These are phyloP conservation scores for Annulohypoxylon moriforme DNA, from an alignment of 495 filamentous ascomycete species.

Conservation along the genomic window DNA sequence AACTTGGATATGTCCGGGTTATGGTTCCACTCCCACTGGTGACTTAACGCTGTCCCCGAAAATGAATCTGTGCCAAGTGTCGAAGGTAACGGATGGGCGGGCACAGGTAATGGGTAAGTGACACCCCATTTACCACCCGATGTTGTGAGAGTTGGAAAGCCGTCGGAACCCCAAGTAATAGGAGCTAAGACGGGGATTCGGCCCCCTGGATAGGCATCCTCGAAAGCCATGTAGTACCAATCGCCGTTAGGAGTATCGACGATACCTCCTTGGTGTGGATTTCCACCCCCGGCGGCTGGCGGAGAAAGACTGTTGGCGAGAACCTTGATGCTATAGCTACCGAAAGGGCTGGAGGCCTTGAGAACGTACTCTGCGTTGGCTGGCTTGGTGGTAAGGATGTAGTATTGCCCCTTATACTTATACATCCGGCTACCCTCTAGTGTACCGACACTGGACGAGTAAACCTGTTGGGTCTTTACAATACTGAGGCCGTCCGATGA, in stretches of 20 bases:
- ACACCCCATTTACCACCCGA: conserved; percentile 1
- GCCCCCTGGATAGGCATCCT: conserved; percentile 8
- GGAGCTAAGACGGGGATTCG: conserved; percentile 3
- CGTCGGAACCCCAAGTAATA: conserved; percentile 9
- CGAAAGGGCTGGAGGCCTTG: conserved; percentile 10
- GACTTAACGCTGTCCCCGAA: neutral
- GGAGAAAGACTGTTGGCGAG: conserved; percentile 4
- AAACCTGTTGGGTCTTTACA: conserved; percentile 14
- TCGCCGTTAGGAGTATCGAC: conserved; percentile 12
- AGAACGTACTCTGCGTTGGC: conserved; percentile 5
- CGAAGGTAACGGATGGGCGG: neutral
- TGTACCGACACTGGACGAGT: conserved; percentile 2
- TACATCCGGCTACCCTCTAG: conserved; percentile 14
- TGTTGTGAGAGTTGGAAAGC: neutral
- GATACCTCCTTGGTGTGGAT: conserved; percentile 11
- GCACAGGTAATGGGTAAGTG: conserved; percentile 6
- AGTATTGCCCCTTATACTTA: conserved; percentile 6
- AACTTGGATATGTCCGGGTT: conserved; percentile 1
- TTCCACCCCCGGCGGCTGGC: conserved; percentile 4
- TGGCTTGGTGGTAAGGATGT: conserved; percentile 4
- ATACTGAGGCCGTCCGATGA: conserved; percentile 10
- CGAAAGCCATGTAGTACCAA: conserved; percentile 17
- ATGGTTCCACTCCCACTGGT: conserved; percentile 16
- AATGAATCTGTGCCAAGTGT: conserved; percentile 1
- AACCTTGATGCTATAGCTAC: conserved; percentile 2